Conservation (phyloP, 148 eudicot species). For the Linanthus parryae region DNA sequence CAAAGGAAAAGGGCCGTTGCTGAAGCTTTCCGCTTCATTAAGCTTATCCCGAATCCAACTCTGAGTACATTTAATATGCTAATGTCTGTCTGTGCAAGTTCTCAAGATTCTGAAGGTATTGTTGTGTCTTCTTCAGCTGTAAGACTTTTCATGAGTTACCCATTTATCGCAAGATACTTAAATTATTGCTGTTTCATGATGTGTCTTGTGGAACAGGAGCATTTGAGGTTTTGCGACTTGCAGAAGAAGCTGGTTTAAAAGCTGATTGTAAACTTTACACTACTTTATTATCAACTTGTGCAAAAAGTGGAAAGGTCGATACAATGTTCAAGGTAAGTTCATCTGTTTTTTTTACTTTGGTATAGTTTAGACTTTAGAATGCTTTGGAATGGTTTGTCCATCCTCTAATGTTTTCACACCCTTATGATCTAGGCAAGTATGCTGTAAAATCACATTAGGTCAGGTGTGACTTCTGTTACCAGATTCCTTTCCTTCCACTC, state of each 20-base stretch:
- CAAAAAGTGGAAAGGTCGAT: conserved; percentile 94
- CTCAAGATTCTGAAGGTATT: conserved; percentile 84
- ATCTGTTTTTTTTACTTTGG: not conserved
- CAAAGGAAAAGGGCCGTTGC: conserved; percentile 76
- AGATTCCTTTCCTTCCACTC: too few species aligned
- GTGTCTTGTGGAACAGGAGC: conserved; percentile 50
- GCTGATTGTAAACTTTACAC: conserved; percentile 97
- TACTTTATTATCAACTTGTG: conserved; percentile 90
- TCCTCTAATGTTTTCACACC: not conserved
- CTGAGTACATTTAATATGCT: conserved; percentile 97
- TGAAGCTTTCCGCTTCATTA: conserved; percentile 79
- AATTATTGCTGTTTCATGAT: not conserved
- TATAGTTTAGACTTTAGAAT: not conserved
- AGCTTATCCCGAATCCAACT: conserved; percentile 82
- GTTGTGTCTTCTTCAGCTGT: conserved; percentile 1
- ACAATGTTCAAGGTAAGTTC: conserved; percentile 77
- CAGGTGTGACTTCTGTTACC: too few species aligned
- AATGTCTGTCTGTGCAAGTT: conserved; percentile 87
- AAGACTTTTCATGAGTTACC: not conserved
- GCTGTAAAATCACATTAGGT: too few species aligned
- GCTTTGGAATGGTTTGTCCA: not conserved
- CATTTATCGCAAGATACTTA: not conserved
- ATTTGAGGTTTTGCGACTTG: conserved; percentile 59
- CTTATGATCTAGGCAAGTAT: too few species aligned
- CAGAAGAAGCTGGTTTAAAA: conserved; percentile 58